Base-by-base conservation (phyloP, 2,329 filamentous ascomycete genomes). In the Neopestalotiopsis rosae region DNA sequence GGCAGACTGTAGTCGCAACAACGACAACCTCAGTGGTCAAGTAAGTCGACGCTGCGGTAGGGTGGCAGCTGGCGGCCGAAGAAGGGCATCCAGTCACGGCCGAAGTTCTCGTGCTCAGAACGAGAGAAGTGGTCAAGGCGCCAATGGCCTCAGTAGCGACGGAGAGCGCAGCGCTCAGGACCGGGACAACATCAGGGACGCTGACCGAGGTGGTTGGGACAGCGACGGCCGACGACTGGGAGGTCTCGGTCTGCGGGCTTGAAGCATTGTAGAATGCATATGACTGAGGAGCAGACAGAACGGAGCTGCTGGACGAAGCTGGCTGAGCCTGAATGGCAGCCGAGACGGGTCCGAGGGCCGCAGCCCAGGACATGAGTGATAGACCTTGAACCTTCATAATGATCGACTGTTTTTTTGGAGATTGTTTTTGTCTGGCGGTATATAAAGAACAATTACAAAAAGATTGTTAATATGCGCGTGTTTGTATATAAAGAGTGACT, bases 61-160 rank as follows among this genome's bases (percentile, higher is more conserved):
- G 24, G 28, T 30, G 57, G 57, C 57, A 59, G 57, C 30, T 34
- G 13, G 57, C 14, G 12, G 30, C 57, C 30, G 57, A 30, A 4
- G 57, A 59, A 59, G 57, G 57, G 17, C 57, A 59, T n/a, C 13
- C 57, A 30, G 57, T 59, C 30, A 59, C 57, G 17, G 57, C 30
- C 24, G 57, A 30, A n/a, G 57, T 59, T 28, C 28, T 59, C 20
- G 57, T 59, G 57, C 57, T 59, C 1, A 59, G 20, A 30, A 59
- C 24, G 13, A 17, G 14, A 24, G 57, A 59, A 14, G 57, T 59
- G 57, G 20, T 59, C 20, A 14, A 59, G 6, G 49, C 49, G 10
- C 10, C 57, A n/a, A 34, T 7, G 20, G 57, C 13, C 57, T 59
- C n/a, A 24, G 57, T 30, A n/a, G 24, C 30, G 9, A 17, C 24